phyloP scores from a whole-genome alignment of 352 stramenopile genomes.

The Peronospora belbahrii region DNA sequence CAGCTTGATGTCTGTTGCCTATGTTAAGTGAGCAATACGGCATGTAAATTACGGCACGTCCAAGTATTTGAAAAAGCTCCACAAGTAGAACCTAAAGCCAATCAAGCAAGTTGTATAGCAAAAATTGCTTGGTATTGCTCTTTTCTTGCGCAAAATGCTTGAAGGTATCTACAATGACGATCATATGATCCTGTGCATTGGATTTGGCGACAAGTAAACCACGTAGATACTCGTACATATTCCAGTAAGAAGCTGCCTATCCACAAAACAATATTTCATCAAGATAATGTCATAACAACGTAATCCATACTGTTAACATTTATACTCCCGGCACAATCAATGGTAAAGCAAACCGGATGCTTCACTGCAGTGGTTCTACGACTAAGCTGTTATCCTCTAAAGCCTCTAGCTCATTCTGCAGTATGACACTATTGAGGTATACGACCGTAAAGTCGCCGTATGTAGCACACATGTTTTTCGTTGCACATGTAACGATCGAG shows the following conservation, averaged over 20 bases:
- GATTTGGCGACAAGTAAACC: constrained; percentile 50
- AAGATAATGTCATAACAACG: neutral
- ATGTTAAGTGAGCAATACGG: neutral
- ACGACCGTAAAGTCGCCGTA: constrained; percentile 47
- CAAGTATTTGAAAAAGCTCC: neutral
- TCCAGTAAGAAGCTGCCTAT: constrained; percentile 66
- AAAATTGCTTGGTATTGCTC: constrained; percentile 61
- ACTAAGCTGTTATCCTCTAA: constrained; percentile 77
- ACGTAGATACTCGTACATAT: constrained; percentile 82
- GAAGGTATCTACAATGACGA: constrained; percentile 67
- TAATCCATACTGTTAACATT: neutral
- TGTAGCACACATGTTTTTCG: constrained; percentile 39
- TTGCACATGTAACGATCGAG: constrained; percentile 40
- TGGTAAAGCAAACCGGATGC: constrained; percentile 33
- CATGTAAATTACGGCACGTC: neutral
- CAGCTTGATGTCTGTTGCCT: constrained; percentile 79
- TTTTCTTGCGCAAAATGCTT: constrained; percentile 66
- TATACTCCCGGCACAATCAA: no score
- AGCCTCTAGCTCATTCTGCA: constrained; percentile 78
- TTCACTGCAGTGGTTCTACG: constrained; percentile 46
- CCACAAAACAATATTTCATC: neutral
- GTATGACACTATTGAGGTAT: constrained; percentile 68
- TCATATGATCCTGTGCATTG: constrained; percentile 38
- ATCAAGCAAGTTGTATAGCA: constrained; percentile 82
- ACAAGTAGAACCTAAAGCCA: constrained; percentile 52